Percentiles rank a stretch among this genome's conserved stretches.
Evolutionary conservation across 257 asterid species (phyloP).

Genomic region (Przewalskia tangutica): DNA sequence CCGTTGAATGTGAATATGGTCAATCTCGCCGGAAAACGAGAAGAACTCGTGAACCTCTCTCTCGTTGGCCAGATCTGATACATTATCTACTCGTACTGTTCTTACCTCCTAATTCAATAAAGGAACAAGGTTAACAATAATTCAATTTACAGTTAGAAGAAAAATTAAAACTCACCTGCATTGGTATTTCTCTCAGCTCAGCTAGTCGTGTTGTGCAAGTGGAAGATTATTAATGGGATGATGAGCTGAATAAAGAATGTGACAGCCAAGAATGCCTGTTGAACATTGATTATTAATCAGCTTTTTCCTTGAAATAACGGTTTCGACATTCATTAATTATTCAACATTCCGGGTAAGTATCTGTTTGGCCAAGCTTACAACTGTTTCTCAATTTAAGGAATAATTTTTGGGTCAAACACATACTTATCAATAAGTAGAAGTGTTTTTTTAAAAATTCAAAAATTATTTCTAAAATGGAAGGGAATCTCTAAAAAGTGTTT

Average conservation of each 20-base stretch:
- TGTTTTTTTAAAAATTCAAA: no score
- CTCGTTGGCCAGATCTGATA: constrained; percentile 86
- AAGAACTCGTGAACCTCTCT: constrained; percentile 94
- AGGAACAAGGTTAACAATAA: background rate
- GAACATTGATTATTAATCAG: background rate
- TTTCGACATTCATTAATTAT: background rate
- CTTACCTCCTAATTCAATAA: constrained; percentile 18
- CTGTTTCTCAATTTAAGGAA: no score
- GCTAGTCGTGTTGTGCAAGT: background rate
- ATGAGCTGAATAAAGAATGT: background rate
- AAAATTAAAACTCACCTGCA: constrained; percentile 38
- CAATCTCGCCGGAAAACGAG: constrained; percentile 92
- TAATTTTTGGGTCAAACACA: no score
- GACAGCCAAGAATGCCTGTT: constrained; percentile 5
- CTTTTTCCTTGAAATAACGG: background rate
- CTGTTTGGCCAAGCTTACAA: no score
- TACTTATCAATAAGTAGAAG: no score
- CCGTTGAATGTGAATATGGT: constrained; percentile 70
- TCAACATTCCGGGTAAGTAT: no score
- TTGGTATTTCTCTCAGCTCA: constrained; percentile 21
- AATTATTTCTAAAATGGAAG: no score
- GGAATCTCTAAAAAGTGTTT: no score
- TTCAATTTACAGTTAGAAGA: background rate
- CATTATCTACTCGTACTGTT: constrained; percentile 54
- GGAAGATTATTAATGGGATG: background rate